Base-by-base conservation (phyloP, 176 grass and related monocot species). In the Oropetium thomaeum region DNA sequence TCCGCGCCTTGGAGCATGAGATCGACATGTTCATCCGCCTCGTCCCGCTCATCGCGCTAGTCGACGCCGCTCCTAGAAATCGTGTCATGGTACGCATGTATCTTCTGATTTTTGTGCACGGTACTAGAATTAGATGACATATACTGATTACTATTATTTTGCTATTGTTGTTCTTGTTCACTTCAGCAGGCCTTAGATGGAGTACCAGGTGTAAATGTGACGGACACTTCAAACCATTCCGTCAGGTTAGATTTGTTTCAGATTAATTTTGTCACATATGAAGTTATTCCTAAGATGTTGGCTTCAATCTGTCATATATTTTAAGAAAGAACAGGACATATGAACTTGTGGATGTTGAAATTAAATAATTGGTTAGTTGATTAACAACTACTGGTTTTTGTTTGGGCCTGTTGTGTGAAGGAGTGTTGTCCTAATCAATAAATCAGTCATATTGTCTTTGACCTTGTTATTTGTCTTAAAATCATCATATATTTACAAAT, bases 11-110 rank as follows among this genome's bases (percentile, higher is more conserved):
- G 41, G 70, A 87, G 70, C 14, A 71, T 13, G 89, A 91, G 76
- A 81, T 91, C 2, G 89, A 91, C 22, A 62, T 69, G 61, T 90
- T 78, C 67, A 70, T 90, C 69, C 83, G 81, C 59, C 83, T 90
- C 54, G 31, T 87, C 74, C 88, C 88, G 33, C 79, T 91, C 12
- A 84, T 87, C 65, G 67, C 89, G 1, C 89, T 91, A 22, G 89
- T 91, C 8, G 84, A 84, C 49, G 71, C 33, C 4, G 73, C 30
- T 6, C 35, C 40, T 10, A 70, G 1, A 30, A 26, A 11, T 5
- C 8, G 5, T 15, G 55, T 4, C 13, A 54, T 1, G 63, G 77
- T 87, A 81, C 55, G 39, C 10, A 7, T 27, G 10, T 20, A 10
- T 39, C 14, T 19, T 2, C 5, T 61, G 34, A 47, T 20, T 70